Conservation (phyloP, 768 basidiomycete species). For the Leccinum arenicola region DNA sequence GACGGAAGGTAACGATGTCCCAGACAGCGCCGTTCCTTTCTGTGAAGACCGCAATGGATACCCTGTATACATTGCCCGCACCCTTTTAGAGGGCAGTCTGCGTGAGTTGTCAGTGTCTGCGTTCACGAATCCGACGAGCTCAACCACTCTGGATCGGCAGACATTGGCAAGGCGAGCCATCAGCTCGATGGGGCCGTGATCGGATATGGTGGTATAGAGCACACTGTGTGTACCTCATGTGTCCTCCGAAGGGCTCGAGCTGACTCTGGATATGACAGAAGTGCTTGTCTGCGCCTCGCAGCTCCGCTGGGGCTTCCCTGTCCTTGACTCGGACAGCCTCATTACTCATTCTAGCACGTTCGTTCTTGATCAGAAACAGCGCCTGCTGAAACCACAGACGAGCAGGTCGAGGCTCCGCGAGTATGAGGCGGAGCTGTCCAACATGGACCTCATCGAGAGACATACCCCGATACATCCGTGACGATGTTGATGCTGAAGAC, state of each 20-base stretch:
- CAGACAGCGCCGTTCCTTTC: slow-evolving; percentile 32
- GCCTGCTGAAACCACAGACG: not conserved
- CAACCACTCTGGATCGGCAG: slow-evolving; percentile 13
- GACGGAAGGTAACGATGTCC: slow-evolving; percentile 27
- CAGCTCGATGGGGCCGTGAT: slow-evolving; percentile 32
- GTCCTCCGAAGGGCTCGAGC: not conserved
- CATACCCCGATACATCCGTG: slow-evolving; percentile 26
- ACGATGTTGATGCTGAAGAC: not conserved
- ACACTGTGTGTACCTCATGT: slow-evolving; percentile 21
- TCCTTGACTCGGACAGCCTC: slow-evolving; percentile 3
- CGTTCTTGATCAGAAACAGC: slow-evolving; percentile 29
- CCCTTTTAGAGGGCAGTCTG: slow-evolving; percentile 29
- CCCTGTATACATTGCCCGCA: slow-evolving; percentile 30
- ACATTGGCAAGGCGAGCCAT: slow-evolving; percentile 33
- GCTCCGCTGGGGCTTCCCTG: slow-evolving; percentile 31
- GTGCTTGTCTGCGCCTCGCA: slow-evolving; percentile 36
- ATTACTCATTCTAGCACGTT: slow-evolving; percentile 27
- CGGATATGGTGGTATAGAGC: slow-evolving; percentile 33
- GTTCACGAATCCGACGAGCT: not conserved
- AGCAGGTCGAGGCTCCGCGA: slow-evolving; percentile 1
- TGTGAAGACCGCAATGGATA: slow-evolving; percentile 30
- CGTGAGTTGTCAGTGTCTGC: slow-evolving; percentile 16
- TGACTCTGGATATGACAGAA: slow-evolving; percentile 19
- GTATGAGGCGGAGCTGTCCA: slow-evolving; percentile 18
- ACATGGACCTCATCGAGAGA: slow-evolving; percentile 24